Evolutionary conservation across 257 asterid species (phyloP).

Genomic region (Solanum bulbocastanum): DNA sequence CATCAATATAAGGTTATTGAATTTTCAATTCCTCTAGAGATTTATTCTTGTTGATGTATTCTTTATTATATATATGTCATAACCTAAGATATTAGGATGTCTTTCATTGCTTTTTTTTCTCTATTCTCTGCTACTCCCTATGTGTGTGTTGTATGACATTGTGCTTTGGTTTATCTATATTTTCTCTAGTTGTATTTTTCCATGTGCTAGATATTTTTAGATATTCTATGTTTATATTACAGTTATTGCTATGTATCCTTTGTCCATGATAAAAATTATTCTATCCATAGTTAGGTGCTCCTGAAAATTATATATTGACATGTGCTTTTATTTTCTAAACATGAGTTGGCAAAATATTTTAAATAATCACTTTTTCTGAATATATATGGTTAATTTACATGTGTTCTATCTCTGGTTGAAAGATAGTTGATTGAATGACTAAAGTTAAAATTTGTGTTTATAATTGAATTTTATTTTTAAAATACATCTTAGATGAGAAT

Average conservation of each 20-base stretch:
- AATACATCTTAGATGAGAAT: not conserved
- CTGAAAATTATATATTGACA: too few relatives aligned
- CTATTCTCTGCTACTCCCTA: not conserved
- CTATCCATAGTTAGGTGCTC: not conserved
- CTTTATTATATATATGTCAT: too few relatives aligned
- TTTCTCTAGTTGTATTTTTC: too few relatives aligned
- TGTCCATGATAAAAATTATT: not conserved
- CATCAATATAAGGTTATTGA: too few relatives aligned
- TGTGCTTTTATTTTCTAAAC: too few relatives aligned
- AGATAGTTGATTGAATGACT: not conserved
- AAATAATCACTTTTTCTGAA: too few relatives aligned
- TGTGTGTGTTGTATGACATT: not conserved
- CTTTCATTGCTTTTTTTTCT: not conserved
- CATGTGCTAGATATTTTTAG: not conserved
- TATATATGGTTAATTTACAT: too few relatives aligned
- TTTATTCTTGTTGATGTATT: too few relatives aligned
- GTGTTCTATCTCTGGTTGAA: not conserved
- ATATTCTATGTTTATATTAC: not conserved
- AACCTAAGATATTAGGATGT: not conserved
- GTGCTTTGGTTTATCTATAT: not conserved
- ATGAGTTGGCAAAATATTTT: too few relatives aligned
- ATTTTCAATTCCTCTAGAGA: too few relatives aligned
- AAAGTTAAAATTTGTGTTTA: not conserved
- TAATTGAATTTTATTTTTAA: not conserved
- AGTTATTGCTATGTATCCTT: too few relatives aligned